Evolutionary conservation across 345 rosid genomes (phyloP), one percentile per base, ranked within the genome.

Genomic region (Eucalyptus sp.): DNA sequence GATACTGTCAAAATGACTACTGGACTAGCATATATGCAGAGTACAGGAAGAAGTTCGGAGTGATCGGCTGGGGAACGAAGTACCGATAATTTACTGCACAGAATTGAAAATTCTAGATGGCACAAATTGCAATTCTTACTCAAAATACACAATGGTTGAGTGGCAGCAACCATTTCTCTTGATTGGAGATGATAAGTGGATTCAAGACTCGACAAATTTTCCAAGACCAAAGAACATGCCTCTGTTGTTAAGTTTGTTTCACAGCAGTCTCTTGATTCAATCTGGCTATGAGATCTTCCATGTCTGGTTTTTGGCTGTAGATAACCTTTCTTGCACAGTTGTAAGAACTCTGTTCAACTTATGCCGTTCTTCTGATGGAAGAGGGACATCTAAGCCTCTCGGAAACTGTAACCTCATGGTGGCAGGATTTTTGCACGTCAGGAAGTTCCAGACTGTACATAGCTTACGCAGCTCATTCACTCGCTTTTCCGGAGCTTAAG

Each of bases 211-310:
- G 11, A 71, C 83, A 37, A 71, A 71, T 1, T 71, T 37, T 41
- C 49, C 76, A 27, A 29, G 5, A 49, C 46, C 20, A 64, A 50
- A 33, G 84, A 50, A 52, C 87, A 80, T 91, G 96, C 98, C 96
- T 95, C 94, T 41, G 94, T 96, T 89, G 94, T 92, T 86, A 93
- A 95, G 96, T 52, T 71, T 94, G 95, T 90, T 94, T 93, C 89
- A 94, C 93, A 58, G 99, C 96, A 86, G 90, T 89, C 90, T 96
- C 99, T 91, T 98, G 97, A 93, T 97, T 94, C 71, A 96, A 90
- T 93, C 95, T 95, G 86, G 95, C 93, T 86, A 95, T 90, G 43
- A 97, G 95, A 93, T 96, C 98, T 92, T 96, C 99, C 92, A 93
- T 93, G 91, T 97, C 95, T 86, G 96, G 92, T 94, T n/a, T 60